Base-by-base conservation (phyloP, 2,329 filamentous ascomycete species). In the Pyrenochaeta sp. region DNA sequence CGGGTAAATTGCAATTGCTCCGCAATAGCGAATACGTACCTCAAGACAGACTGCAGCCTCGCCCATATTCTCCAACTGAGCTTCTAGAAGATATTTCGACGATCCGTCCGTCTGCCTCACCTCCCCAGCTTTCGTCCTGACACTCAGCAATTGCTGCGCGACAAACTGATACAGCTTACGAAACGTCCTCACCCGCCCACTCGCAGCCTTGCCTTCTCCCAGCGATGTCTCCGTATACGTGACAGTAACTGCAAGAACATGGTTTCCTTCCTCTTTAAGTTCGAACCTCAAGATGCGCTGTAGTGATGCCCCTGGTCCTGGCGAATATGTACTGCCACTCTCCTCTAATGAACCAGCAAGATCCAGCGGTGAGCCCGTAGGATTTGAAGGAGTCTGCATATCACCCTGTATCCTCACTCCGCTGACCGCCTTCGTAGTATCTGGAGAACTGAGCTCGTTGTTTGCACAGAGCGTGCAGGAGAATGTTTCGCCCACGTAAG, bases 111-210 rank as follows among this genome's bases (percentile, higher is more conserved):
- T 79, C 10, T 79, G 68, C 42, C 83, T 72, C 54, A 92, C 73
- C 50, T 88, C 84, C 3, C 91, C 91, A 2, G 92, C 87, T 77
- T 98, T 99, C 0, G 94, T 97, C 62, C 94, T 85, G 58, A 99
- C 94, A 62, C 93, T 92, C 66, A 99, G 82, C 59, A 93, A 91
- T 39, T 92, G 88, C 81, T 96, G 94, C 73, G 93, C 95, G 54
- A 96, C 89, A 74, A 99, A 99, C 77, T 98, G 95, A 77, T 98
- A 99, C 59, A 99, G 81, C 80, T 98, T 98, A 65, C 94, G 84
- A 74, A 98, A 98, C 9, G 92, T 96, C 58, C 95, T 84, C 37
- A 91, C 90, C 49, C 92, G 86, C 4, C 84, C 85, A 54, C 83
- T 82, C 2, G 82, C 83, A 24, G 83, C 83, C 61, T 62, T 80